Evolutionary conservation across 2,329 filamentous ascomycete species (phyloP).

Genomic region (Cercospora brassicicola): DNA sequence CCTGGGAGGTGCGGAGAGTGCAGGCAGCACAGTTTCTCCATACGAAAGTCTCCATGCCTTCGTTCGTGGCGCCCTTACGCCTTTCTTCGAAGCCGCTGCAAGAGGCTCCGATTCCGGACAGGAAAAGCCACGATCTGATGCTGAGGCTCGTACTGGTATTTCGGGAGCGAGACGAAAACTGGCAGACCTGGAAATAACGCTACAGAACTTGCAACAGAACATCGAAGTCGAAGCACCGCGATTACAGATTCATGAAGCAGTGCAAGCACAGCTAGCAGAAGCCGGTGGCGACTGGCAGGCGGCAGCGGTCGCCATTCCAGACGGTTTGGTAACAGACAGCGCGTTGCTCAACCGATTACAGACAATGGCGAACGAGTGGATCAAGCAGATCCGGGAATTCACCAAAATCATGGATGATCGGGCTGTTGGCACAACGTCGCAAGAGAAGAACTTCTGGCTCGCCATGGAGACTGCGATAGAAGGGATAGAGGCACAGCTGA

Average conservation of each 20-base stretch:
- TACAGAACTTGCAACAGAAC: constrained; percentile 93
- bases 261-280: constrained; percentile 80
- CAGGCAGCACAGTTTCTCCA: constrained; percentile 66
- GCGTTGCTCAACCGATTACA: constrained; percentile 91
- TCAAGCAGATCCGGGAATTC: constrained; percentile 95
- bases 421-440: constrained; percentile 74
- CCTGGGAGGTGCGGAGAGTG: constrained; percentile 54
- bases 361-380: constrained; percentile 93
- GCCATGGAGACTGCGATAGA: constrained; percentile 94
- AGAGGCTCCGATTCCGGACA: constrained; percentile 71
- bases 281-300: constrained; percentile 65
- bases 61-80: constrained; percentile 85
- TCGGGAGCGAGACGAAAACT: constrained; percentile 97
- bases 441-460: constrained; percentile 99
- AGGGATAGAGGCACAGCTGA: constrained; percentile 83
- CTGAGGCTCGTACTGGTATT: constrained; percentile 89
- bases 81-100: constrained; percentile 96
- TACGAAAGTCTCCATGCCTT: constrained; percentile 92
- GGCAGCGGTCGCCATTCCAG: constrained; percentile 74
- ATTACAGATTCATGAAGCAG: constrained; percentile 81
- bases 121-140: constrained; percentile 71
- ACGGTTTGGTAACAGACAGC: constrained; percentile 78
- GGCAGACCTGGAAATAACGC: constrained; percentile 85
- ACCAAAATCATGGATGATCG: constrained; percentile 92
- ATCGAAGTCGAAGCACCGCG: constrained; percentile 94